Base-by-base conservation (phyloP, 805 yeast genomes). In the Starmerella asiatica region DNA sequence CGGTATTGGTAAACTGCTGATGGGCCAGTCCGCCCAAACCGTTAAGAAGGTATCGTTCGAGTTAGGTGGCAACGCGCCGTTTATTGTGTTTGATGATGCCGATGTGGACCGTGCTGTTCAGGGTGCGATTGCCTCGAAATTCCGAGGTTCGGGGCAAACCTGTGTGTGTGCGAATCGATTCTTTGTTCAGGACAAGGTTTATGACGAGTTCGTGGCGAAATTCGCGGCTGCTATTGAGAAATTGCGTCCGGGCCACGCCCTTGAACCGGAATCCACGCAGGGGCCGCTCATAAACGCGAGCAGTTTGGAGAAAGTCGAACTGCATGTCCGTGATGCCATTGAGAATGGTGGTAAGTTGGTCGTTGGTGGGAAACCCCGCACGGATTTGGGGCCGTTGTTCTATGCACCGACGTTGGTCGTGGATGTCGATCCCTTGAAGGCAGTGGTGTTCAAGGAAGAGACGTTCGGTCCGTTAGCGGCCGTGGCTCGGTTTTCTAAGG, bases 401-500 rank as follows among this genome's bases (percentile, higher is more conserved):
- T 81, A 68, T 53, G 76, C 73, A 21, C 75, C 81, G 41, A 81
- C 93, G 0, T 66, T 81, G 12, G 56, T 81, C 37, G 65, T 71
- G n/a, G 70, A 72, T 44, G 79, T 74, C 34, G 71, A 75, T 36
- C 56, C 62, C 2, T 65, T 64, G 17, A 32, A 34, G 18, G 79
- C 80, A 73, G 47, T 56, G 31, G 71, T 80, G 26, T 65, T 69
- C 49, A 48, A 57, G n/a, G 85, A 79, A 50, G 93, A 81, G 57
- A 79, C 86, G 2, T 81, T 81, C 56, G 93, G 91, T 2, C 93
- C 93, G 2, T 64, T 81, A 15, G 81, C 81, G 16, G 81, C 84
- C 1, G 58, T 82, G 37, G 70, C 78, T 55, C 71, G 69, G 53
- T 81, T 81, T 54, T 56, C 58, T 30, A 57, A 74, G n/a, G 79